Percentiles rank a stretch among this genome's conserved stretches.
phyloP scores from a whole-genome alignment of 2,329 filamentous ascomycete genomes.

The Fonsecaea pedrosoi region DNA sequence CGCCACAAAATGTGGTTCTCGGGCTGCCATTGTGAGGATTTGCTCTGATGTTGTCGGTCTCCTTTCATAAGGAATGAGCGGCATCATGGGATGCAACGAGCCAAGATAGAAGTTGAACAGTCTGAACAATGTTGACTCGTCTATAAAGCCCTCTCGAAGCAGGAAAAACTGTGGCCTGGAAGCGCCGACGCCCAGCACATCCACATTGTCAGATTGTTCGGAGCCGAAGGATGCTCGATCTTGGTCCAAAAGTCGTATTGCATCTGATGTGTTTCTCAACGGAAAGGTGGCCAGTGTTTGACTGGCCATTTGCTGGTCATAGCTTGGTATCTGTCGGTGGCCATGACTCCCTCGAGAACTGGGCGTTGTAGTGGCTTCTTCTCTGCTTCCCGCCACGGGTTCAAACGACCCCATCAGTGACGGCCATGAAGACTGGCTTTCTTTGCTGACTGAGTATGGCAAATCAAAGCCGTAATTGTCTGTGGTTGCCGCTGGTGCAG shows the following conservation, averaged over 20 bases:
- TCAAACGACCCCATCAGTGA: conserved; percentile 13
- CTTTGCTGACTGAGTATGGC: conserved; percentile 2
- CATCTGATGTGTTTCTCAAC: conserved; percentile 29
- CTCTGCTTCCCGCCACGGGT: conserved; percentile 13
- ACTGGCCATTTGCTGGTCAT: conserved; percentile 24
- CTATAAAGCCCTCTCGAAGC: conserved; percentile 25
- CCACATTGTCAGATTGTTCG: not conserved
- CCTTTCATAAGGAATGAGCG: conserved; percentile 26
- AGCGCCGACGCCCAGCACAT: conserved; percentile 4
- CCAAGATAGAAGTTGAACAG: conserved; percentile 26
- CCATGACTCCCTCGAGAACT: not conserved
- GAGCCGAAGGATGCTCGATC: conserved; percentile 14
- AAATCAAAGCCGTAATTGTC: conserved; percentile 8
- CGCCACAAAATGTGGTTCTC: conserved; percentile 24
- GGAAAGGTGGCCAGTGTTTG: conserved; percentile 25
- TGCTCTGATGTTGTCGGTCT: conserved; percentile 26
- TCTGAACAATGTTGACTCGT: conserved; percentile 25
- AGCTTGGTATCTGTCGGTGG: conserved; percentile 8
- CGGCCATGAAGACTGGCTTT: conserved; percentile 10
- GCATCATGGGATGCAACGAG: conserved; percentile 27
- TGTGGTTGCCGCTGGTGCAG: not conserved
- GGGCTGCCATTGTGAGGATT: conserved; percentile 22
- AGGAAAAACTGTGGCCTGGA: conserved; percentile 26
- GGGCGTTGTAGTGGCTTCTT: conserved; percentile 2
- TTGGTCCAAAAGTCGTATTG: conserved; percentile 28